Evolutionary conservation across 2,329 filamentous ascomycete species (phyloP).

Genomic region (Nectriaceae sp.): DNA sequence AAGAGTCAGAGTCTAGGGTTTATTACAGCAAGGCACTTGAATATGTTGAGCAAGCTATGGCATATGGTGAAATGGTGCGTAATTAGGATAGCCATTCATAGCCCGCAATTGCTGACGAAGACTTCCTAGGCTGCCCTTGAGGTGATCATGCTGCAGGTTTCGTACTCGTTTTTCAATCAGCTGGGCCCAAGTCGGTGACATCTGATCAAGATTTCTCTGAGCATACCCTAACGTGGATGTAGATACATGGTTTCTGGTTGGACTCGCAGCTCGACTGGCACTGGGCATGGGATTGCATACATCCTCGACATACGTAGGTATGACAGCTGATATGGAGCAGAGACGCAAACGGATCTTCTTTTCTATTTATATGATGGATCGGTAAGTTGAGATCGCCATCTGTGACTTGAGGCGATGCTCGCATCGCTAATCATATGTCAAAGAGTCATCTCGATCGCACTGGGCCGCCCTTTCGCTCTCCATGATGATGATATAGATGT

Average conservation of each 20-base stretch:
- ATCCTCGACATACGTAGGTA: constrained; percentile 33
- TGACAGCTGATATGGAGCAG: constrained; percentile 36
- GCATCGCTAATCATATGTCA: too few species aligned
- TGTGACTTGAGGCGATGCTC: too few species aligned
- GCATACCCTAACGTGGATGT: too few species aligned
- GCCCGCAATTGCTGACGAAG: background rate
- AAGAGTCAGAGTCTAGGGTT: constrained; percentile 43
- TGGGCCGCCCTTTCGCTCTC: constrained; percentile 47
- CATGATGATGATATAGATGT: constrained; percentile 49
- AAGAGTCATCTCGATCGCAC: constrained; percentile 44
- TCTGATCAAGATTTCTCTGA: too few species aligned
- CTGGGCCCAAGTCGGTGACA: constrained; percentile 43
- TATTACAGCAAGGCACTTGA: constrained; percentile 47
- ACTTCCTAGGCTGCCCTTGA: constrained; percentile 40
- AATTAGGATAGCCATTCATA: background rate
- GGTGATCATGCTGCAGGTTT: constrained; percentile 47
- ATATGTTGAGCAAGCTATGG: constrained; percentile 42
- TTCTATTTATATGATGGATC: constrained; percentile 52
- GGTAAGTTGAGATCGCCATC: too few species aligned
- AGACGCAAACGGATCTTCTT: constrained; percentile 46
- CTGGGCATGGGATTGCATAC: constrained; percentile 45
- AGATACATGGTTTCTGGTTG: constrained; percentile 50
- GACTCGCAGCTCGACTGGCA: constrained; percentile 44
- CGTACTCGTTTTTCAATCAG: constrained; percentile 51
- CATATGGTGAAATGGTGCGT: constrained; percentile 40